phyloP scores from a whole-genome alignment of 208 protist species.

The Vickermania spadyakhi region DNA sequence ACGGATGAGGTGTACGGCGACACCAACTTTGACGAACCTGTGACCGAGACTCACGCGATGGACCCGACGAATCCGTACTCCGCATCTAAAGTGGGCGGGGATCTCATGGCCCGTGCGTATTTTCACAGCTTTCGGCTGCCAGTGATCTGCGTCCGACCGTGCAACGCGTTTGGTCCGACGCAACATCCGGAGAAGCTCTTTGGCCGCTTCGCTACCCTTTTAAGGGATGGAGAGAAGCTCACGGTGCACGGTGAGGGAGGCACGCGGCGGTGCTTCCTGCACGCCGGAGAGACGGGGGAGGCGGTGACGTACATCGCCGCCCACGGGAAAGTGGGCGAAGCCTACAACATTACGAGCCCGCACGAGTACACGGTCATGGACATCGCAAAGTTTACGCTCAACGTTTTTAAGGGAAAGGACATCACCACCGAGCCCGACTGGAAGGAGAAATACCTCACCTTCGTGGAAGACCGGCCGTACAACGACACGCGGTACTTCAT shows the following conservation, averaged over 20 bases:
- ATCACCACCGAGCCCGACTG: slow-evolving; percentile 8
- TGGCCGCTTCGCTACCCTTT: slow-evolving; percentile 65
- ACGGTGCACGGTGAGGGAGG: slow-evolving; percentile 45
- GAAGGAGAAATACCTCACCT: slow-evolving; percentile 15
- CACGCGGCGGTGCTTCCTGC: slow-evolving; percentile 50
- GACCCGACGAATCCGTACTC: slow-evolving; percentile 95
- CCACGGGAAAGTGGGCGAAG: slow-evolving; percentile 53
- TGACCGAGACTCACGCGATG: slow-evolving; percentile 41
- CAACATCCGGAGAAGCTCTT: slow-evolving; percentile 92
- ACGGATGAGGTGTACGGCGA: slow-evolving; percentile 97
- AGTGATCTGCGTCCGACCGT: slow-evolving; percentile 92
- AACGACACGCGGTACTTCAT: slow-evolving; percentile 88
- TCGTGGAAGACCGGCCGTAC: slow-evolving; percentile 62
- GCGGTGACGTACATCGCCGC: slow-evolving; percentile 68
- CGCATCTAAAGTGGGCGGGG: slow-evolving; percentile 76
- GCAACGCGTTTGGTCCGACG: slow-evolving; percentile 89
- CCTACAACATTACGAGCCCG: slow-evolving; percentile 77
- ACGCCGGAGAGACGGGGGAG: slow-evolving; percentile 53
- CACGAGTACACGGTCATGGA: slow-evolving; percentile 50
- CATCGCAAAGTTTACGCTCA: slow-evolving; percentile 23
- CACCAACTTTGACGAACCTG: slow-evolving; percentile 12
- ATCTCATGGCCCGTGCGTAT: slow-evolving; percentile 80
- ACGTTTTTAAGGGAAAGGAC: slow-evolving; percentile 9
- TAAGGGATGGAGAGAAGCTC: slow-evolving; percentile 27
- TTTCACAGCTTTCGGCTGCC: slow-evolving; percentile 87